These are phyloP conservation scores for Coemansia sp. DNA, from an alignment of 192 early-diverging fungal species.

Conservation along the genomic window DNA sequence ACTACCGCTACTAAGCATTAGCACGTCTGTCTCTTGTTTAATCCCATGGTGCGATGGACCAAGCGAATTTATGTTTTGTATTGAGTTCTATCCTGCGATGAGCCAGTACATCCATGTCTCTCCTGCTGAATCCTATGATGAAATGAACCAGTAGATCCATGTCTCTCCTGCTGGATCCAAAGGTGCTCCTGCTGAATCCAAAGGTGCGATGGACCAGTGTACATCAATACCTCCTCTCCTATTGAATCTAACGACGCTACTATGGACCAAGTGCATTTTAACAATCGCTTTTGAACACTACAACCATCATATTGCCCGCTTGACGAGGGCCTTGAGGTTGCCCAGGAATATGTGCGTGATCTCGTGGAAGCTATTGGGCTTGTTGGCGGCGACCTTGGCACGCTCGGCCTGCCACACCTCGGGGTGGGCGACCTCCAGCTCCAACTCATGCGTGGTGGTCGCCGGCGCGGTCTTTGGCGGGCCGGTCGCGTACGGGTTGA, in stretches of 20 bases:
- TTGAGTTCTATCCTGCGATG: too few relatives aligned
- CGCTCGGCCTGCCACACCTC: slow-evolving; percentile 57
- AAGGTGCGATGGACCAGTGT: too few relatives aligned
- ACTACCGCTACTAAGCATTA: slow-evolving; percentile 83
- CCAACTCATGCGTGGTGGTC: slow-evolving; percentile 71
- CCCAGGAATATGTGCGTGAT: slow-evolving; percentile 71
- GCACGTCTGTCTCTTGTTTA: not conserved
- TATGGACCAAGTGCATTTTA: too few relatives aligned
- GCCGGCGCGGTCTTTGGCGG: slow-evolving; percentile 38
- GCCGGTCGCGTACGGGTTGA: slow-evolving; percentile 37
- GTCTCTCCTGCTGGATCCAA: too few relatives aligned
- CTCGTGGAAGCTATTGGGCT: slow-evolving; percentile 61
- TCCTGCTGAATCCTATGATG: too few relatives aligned
- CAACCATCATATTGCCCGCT: slow-evolving; percentile 42
- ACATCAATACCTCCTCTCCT: too few relatives aligned
- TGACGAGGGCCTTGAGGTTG: slow-evolving; percentile 65
- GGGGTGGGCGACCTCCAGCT: slow-evolving; percentile 69
- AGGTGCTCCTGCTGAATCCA: too few relatives aligned
- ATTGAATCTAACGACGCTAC: too few relatives aligned
- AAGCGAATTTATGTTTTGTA: not conserved
- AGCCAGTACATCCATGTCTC: too few relatives aligned
- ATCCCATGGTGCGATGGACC: too few relatives aligned
- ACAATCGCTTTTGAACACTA: too few relatives aligned
- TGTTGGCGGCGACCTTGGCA: slow-evolving; percentile 51
- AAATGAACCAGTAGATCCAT: too few relatives aligned